Evolutionary conservation across 495 filamentous ascomycete genomes (phyloP).

Genomic region (Corynascus novoguineensis): DNA sequence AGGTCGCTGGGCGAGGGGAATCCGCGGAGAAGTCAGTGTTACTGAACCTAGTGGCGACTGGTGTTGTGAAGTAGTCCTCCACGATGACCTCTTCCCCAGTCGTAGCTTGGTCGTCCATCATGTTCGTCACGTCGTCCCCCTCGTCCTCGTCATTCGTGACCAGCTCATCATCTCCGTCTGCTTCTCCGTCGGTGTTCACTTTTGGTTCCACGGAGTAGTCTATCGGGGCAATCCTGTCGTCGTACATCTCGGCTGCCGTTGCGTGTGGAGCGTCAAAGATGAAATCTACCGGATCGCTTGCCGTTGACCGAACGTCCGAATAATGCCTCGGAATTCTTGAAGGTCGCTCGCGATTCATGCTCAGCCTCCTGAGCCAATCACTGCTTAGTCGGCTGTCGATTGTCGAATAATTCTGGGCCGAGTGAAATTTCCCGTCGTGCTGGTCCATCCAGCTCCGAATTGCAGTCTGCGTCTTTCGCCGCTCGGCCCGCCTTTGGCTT

Average conservation of each 20-base stretch:
- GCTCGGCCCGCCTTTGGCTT: slow-evolving; percentile 50
- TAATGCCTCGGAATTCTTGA: slow-evolving; percentile 35
- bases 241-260: slow-evolving; percentile 23
- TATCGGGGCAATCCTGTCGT: slow-evolving; percentile 21
- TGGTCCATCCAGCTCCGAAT: slow-evolving; percentile 85
- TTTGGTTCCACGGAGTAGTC: slow-evolving; percentile 33
- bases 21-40: slow-evolving; percentile 19
- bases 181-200: slow-evolving; percentile 67
- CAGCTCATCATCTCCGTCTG: slow-evolving; percentile 85
- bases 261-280: slow-evolving; percentile 38
- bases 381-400: slow-evolving; percentile 38
- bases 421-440: slow-evolving; percentile 56
- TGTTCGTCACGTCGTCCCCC: slow-evolving; percentile 37
- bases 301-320: slow-evolving; percentile 47
- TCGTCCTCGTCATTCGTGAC: slow-evolving; percentile 67
- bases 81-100: slow-evolving; percentile 23
- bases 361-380: slow-evolving; percentile 38
- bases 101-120: slow-evolving; percentile 7
- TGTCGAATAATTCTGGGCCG: slow-evolving; percentile 48
- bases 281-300: slow-evolving; percentile 52
- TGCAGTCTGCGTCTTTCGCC: slow-evolving; percentile 63
- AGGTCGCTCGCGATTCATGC: slow-evolving; percentile 39
- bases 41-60: slow-evolving; percentile 28
- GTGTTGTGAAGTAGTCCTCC: slow-evolving; percentile 48
- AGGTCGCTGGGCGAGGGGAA: slow-evolving; percentile 31